Base-by-base conservation (phyloP, 164 flowering plant species). In the Cinnamomum micranthum region DNA sequence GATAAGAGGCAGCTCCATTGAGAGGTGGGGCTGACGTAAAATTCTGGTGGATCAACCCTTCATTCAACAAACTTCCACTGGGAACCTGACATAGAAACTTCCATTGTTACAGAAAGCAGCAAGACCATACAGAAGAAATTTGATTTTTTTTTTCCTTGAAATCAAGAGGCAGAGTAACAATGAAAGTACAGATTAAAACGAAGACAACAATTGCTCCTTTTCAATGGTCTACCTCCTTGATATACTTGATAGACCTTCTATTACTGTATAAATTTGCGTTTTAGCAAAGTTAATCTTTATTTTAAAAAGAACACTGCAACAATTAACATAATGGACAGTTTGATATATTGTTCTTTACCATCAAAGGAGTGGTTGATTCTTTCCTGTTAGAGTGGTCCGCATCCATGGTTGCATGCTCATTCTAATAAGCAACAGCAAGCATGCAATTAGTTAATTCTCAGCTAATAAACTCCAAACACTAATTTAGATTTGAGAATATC, bases 1-100 rank as follows among this genome's bases (percentile, higher is more conserved):
- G 80, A 85, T 93, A 90, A n/a, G 91, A 86, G 50, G 97, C 93
- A 82, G 98, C 98, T 55, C 88, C 96, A 77, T 85, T 84, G 23
- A 95, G 85, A 66, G 92, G 77, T 23, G 99, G 99, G 35, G 92
- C 86, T 41, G 97, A 85, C 50, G 90, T 80, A 81, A 95, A 89
- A 51, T 92, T 75, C 77, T 88, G 95, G 50, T 95, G 97, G 63
- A 88, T 73, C 58, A 86, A 70, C 74, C 87, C 83, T 75, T 87
- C 87, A 73, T 78, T 86, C 65, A 82, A 68, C 62, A 73, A 66
- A 58, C 77, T 70, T 66, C 76, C 79, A 77, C 76, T 77, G 58
- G 77, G 81, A 63, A 70, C 87, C 91, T 84, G 82, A 63, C 72
- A 78, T 58, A 71, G 59, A 10, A 76, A 27, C 24, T 65, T 73